Percentiles rank a stretch among this genome's conserved stretches.
Evolutionary conservation across 2,329 filamentous ascomycete genomes (phyloP).

Genomic region (Aureobasidium uvarum): DNA sequence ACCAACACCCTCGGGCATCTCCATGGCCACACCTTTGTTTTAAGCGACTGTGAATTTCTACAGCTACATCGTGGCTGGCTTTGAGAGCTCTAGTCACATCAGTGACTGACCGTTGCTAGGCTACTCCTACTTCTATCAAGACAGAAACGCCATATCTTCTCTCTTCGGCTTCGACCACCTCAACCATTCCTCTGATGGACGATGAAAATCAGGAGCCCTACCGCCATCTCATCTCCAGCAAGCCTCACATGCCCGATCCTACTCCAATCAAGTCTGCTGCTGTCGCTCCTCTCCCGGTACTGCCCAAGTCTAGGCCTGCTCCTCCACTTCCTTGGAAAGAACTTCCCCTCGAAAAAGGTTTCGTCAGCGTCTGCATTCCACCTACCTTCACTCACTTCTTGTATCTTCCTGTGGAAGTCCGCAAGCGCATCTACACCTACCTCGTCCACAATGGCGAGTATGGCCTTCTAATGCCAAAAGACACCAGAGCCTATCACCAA

Average conservation of each 20-base stretch:
- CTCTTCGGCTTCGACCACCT: background rate
- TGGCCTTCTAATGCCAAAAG: constrained; percentile 1
- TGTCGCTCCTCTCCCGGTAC: background rate
- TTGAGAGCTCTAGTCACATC: no score
- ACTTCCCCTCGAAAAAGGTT: background rate
- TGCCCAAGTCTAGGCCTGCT: background rate
- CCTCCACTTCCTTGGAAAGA: background rate
- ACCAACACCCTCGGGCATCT: no score
- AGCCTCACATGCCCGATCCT: background rate
- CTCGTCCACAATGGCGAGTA: constrained; percentile 6
- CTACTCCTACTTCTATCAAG: background rate
- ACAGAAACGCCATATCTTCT: background rate
- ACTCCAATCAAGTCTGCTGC: background rate
- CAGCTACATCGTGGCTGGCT: no score
- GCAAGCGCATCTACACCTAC: background rate
- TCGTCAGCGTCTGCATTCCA: background rate
- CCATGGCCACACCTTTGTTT: no score
- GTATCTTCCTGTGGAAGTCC: constrained; percentile 3
- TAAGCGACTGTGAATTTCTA: no score
- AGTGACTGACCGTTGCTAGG: background rate
- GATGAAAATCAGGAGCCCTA: background rate
- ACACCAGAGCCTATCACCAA: background rate
- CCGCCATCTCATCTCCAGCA: background rate
- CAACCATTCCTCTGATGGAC: background rate
- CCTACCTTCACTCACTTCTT: constrained; percentile 3